phyloP scores from a whole-genome alignment of 495 filamentous ascomycete genomes.

The Daldinia decipiens region DNA sequence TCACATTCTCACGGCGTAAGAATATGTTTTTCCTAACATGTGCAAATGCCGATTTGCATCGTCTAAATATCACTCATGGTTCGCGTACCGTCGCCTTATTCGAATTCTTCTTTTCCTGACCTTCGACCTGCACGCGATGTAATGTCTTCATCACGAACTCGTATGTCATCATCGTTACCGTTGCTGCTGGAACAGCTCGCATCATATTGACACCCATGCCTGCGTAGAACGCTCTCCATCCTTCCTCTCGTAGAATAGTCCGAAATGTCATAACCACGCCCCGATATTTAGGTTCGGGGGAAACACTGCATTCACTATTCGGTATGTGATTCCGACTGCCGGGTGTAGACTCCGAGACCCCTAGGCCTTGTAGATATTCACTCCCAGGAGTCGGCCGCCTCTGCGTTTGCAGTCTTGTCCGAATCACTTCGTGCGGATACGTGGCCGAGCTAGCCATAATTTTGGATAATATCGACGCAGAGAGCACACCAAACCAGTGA shows the following conservation, averaged over 20 bases:
- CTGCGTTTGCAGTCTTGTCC: slow-evolving; percentile 90
- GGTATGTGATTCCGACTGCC: slow-evolving; percentile 46
- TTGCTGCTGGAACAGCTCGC: slow-evolving; percentile 91
- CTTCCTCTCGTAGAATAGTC: slow-evolving; percentile 89
- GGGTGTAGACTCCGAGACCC: slow-evolving; percentile 47
- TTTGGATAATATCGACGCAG: slow-evolving; percentile 94
- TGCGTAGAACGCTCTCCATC: slow-evolving; percentile 96
- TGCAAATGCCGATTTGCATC: slow-evolving; percentile 6
- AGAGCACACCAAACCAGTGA: slow-evolving; percentile 74
- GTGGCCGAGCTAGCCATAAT: slow-evolving; percentile 93
- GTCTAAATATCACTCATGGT: slow-evolving; percentile 27
- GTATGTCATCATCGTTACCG: slow-evolving; percentile 97
- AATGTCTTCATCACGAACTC: slow-evolving; percentile 78
- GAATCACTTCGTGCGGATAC: slow-evolving; percentile 96
- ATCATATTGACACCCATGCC: slow-evolving; percentile 99
- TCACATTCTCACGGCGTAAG: slow-evolving; percentile 19
- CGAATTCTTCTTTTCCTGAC: slow-evolving; percentile 47
- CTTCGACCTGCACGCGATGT: slow-evolving; percentile 49
- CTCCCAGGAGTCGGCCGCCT: slow-evolving; percentile 67
- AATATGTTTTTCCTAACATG: slow-evolving; percentile 17
- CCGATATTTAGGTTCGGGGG: slow-evolving; percentile 71
- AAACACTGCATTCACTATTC: slow-evolving; percentile 37
- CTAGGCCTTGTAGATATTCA: slow-evolving; percentile 72
- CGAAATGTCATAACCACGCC: slow-evolving; percentile 85
- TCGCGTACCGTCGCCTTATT: slow-evolving; percentile 22